Percentiles rank a stretch among this genome's conserved stretches.
Conservation (phyloP, 2,329 filamentous ascomycete genomes). For the Cladorrhinum sp. region DNA sequence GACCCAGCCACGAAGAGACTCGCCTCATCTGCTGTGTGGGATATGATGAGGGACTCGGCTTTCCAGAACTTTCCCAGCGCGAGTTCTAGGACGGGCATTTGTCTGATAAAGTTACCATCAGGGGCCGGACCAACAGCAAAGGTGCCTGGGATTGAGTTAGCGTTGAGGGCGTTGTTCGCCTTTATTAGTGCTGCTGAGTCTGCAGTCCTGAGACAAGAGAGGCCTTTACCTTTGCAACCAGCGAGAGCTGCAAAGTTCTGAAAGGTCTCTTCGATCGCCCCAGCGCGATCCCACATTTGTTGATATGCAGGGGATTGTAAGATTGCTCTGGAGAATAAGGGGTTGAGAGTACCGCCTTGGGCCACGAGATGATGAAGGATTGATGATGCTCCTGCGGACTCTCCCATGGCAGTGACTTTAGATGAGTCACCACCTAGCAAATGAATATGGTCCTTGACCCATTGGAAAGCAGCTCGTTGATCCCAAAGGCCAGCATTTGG, state of each 20-base stretch:
- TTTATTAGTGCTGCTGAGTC: slow-evolving; percentile 24
- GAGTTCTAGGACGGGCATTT: slow-evolving; percentile 33
- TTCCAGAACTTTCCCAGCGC: slow-evolving; percentile 29
- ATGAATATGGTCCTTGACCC: slow-evolving; percentile 46
- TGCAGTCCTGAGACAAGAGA: slow-evolving; percentile 31
- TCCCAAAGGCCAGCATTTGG: slow-evolving; percentile 45
- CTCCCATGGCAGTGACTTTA: slow-evolving; percentile 47
- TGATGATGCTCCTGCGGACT: slow-evolving; percentile 49
- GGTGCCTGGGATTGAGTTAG: slow-evolving; percentile 28
- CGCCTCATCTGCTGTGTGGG: slow-evolving; percentile 33
- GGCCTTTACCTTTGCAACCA: slow-evolving; percentile 30
- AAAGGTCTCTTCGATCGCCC: slow-evolving; percentile 31
- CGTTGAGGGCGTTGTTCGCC: slow-evolving; percentile 31
- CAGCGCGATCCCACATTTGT: slow-evolving; percentile 34
- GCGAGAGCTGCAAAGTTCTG: slow-evolving; percentile 33
- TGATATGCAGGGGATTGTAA: slow-evolving; percentile 37
- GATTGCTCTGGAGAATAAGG: slow-evolving; percentile 39
- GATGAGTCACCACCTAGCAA: slow-evolving; percentile 46
- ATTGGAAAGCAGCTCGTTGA: slow-evolving; percentile 45
- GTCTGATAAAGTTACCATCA: slow-evolving; percentile 33
- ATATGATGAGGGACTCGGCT: slow-evolving; percentile 31
- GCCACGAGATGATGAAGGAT: slow-evolving; percentile 50
- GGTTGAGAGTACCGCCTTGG: slow-evolving; percentile 41
- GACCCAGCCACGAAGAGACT: slow-evolving; percentile 31
- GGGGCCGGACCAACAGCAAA: slow-evolving; percentile 34